Percentiles rank a stretch among this genome's conserved stretches.
These are phyloP conservation scores for Hippophae gyantsensis DNA, from an alignment of 306 rosid species.

Conservation along the genomic window DNA sequence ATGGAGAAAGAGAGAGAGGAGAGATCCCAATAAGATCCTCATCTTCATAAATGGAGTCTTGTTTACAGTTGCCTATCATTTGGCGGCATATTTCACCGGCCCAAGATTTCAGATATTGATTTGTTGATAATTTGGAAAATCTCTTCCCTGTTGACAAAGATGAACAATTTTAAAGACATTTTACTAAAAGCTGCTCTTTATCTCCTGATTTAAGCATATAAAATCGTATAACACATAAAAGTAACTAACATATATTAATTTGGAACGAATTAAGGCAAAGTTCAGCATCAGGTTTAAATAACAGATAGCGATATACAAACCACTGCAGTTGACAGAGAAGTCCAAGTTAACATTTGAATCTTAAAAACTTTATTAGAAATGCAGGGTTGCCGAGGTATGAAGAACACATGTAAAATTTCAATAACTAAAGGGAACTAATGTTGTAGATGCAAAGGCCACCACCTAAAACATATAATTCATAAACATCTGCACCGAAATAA, in stretches of 20 bases:
- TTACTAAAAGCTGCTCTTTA: conserved; percentile 1
- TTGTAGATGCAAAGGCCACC: background rate
- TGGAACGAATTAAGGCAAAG: background rate
- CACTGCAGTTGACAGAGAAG: conserved; percentile 55
- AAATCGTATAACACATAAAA: background rate
- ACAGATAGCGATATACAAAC: conserved; percentile 85
- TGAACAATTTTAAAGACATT: background rate
- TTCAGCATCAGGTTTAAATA: conserved; percentile 64
- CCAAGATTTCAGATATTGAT: conserved; percentile 48
- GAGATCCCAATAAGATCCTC: background rate
- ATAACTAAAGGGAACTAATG: too few species aligned
- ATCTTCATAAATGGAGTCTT: background rate
- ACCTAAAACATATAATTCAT: background rate
- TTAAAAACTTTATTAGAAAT: background rate
- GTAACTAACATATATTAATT: background rate
- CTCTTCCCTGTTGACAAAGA: conserved; percentile 54
- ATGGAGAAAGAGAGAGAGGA: too few species aligned
- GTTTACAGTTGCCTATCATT: background rate
- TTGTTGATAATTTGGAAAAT: conserved; percentile 52
- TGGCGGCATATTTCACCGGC: conserved; percentile 39
- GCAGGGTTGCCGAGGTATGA: too few species aligned
- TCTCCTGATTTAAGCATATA: background rate
- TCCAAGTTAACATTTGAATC: conserved; percentile 18
- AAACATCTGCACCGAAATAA: background rate
- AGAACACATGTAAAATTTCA: background rate